Conservation (phyloP, 2,329 filamentous ascomycete genomes). For the Didymella sp. region DNA sequence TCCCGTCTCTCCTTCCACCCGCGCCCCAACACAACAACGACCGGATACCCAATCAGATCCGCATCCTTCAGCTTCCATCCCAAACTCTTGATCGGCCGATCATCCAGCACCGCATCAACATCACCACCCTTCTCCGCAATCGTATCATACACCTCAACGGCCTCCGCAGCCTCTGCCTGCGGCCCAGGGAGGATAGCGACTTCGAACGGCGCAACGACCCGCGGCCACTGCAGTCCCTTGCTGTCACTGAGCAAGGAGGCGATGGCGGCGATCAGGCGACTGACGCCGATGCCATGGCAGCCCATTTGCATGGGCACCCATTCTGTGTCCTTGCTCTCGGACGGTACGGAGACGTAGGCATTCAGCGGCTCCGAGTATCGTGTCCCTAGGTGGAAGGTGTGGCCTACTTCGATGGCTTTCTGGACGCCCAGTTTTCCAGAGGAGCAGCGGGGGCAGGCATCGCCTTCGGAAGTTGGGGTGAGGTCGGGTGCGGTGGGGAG, state of each 20-base stretch:
- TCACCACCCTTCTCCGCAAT: constrained; percentile 48
- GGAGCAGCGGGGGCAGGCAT: constrained; percentile 74
- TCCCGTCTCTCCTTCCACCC: constrained; percentile 47
- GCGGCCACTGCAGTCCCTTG: constrained; percentile 82
- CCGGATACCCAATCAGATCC: constrained; percentile 85
- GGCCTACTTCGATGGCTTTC: constrained; percentile 85
- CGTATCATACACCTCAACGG: constrained; percentile 68
- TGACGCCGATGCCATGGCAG: constrained; percentile 94
- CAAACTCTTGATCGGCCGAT: constrained; percentile 62
- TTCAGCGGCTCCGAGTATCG: constrained; percentile 81
- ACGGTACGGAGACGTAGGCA: constrained; percentile 63
- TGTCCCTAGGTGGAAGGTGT: constrained; percentile 93
- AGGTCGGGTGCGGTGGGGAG: constrained; percentile 57
- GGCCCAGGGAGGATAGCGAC: constrained; percentile 67
- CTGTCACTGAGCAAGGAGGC: constrained; percentile 62
- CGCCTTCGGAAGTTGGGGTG: constrained; percentile 69
- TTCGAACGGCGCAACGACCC: constrained; percentile 84
- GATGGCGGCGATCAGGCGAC: constrained; percentile 85
- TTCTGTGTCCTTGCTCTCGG: constrained; percentile 38
- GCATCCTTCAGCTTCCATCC: constrained; percentile 91
- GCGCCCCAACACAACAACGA: constrained; percentile 77
- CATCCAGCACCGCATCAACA: constrained; percentile 48
- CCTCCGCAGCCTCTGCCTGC: constrained; percentile 56
- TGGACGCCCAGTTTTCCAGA: constrained; percentile 68
- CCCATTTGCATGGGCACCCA: constrained; percentile 82